Percentiles rank a stretch among this genome's conserved stretches.
Evolutionary conservation across 371 early-diverging fungal genomes (phyloP).

Genomic region (Mucor piriformis): DNA sequence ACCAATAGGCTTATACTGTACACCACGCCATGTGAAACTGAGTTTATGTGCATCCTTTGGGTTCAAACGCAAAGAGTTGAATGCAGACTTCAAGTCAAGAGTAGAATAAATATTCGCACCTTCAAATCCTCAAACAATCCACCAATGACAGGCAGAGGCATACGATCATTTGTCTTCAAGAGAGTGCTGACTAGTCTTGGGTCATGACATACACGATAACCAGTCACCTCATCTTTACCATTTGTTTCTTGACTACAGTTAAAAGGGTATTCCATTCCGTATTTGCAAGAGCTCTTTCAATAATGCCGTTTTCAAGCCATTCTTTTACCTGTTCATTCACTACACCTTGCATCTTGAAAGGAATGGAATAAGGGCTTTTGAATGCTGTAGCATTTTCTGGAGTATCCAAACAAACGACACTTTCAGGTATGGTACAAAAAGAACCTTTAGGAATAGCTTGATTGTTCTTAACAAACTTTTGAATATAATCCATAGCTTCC

Average conservation of each 20-base stretch:
- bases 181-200: conserved; percentile 11
- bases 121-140: conserved; percentile 18
- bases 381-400: conserved; percentile 1
- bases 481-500: conserved; percentile 1
- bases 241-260: conserved; percentile 8
- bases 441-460: conserved; percentile 1
- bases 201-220: not conserved
- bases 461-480: not conserved
- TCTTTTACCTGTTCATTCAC: conserved; percentile 7
- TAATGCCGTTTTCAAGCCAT: conserved; percentile 4
- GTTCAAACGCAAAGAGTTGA: conserved; percentile 7
- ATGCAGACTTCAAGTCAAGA: conserved; percentile 15
- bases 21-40: conserved; percentile 4
- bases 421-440: conserved; percentile 4
- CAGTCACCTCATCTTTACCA: not conserved
- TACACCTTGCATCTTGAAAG: not conserved
- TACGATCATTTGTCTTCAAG: conserved; percentile 4
- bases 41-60: conserved; percentile 5
- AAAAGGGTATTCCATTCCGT: conserved; percentile 8
- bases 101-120: conserved; percentile 6
- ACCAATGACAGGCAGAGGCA: conserved; percentile 11
- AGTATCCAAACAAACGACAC: conserved; percentile 3
- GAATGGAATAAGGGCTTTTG: conserved; percentile 10
- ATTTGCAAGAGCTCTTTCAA: conserved; percentile 3
- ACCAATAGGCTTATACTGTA: conserved; percentile 6